Base-by-base conservation (phyloP, 2,329 filamentous ascomycete genomes). In the Orbilia ellipsospora region DNA sequence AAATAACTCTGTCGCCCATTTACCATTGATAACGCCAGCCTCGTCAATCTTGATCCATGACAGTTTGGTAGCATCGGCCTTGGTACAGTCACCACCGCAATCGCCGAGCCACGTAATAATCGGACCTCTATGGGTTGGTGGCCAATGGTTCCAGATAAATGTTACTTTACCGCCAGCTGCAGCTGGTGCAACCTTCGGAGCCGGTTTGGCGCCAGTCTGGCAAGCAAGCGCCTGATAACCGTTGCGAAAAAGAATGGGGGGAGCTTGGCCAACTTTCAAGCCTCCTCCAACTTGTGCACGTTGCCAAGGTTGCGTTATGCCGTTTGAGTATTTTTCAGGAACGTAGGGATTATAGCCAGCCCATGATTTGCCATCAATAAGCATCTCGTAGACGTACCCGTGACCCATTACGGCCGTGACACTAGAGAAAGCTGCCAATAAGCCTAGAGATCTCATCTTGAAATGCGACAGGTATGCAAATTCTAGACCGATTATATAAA, bases 141-240 rank as follows among this genome's bases (percentile, higher is more conserved):
- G 85, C 85, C 85, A 86, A 0, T 80, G 80, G 63, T 82, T 83
- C 85, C 85, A 87, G 77, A 83, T 81, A 36, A 87, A 80, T 31
- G 83, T 82, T 75, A 87, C 80, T 55, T 80, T 80, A 73, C 83
- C 82, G 42, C 86, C 86, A 2, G 85, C 85, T 2, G 81, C 78
- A 44, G 86, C 82, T 12, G 81, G 80, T 4, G 83, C 83, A 62
- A 83, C 81, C 1, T 82, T 81, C 15, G 80, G 78, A 1, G 81
- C 85, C 15, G 84, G 82, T 2, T 80, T 82, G 8, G 83, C 83
- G 10, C 81, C 80, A 13, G 81, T 81, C 79, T 86, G 84, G 80
- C 86, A 87, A 80, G 85, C 84, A 77, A 87, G 52, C 15, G 20
- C 20, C 31, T 6, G 18, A 15, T 28, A 56, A 28, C 52, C 52